Base-by-base conservation (phyloP, 139 green algal genomes). In the Coelastrella sp. region DNA sequence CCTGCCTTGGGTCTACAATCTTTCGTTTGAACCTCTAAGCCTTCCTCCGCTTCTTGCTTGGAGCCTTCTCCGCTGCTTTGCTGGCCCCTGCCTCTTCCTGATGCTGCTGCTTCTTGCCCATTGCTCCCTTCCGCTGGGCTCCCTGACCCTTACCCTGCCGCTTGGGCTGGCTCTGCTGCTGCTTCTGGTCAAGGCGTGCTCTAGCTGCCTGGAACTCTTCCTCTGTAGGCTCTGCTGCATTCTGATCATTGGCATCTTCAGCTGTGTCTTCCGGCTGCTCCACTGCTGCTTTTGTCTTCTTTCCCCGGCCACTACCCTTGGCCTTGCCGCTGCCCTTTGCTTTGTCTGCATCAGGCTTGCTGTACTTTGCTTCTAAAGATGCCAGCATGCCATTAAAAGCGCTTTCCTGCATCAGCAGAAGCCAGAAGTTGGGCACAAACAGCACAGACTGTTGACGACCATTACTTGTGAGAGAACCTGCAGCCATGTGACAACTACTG, bases 161-260 rank as follows among this genome's bases (percentile, higher is more conserved):
- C 63, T 27, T 78, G 14, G 19, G 10, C 78, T 20, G 20, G 8
- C 25, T 24, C 27, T 80, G 17, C 9, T 25, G 81, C 58, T 74
- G 60, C 49, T 9, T 81, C 10, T 35, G 15, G 12, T 87, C 74
- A 6, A 95, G n/a, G 7, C 88, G 68, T 6, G 66, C 57, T 25
- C 70, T n/a, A 27, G 94, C 93, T 56, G 85, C 90, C 25, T 90
- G 74, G 76, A 96, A 96, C 65, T 95, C 92, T 88, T 95, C 91
- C 0, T 96, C 94, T 7, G 92, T 92, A 7, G 90, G 87, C 91
- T 95, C 92, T 76, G 84, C 57, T 49, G 65, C 61, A 65, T 17
- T 68, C 14, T 87, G 25, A 25, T 68, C 72, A 20, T 12, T 12
- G 6, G 22, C 15, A n/a, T 58, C 8, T 80, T 80, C 4, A 12